Evolutionary conservation across 805 yeast genomes (phyloP).

Genomic region (Lipomyces chichibuensis): DNA sequence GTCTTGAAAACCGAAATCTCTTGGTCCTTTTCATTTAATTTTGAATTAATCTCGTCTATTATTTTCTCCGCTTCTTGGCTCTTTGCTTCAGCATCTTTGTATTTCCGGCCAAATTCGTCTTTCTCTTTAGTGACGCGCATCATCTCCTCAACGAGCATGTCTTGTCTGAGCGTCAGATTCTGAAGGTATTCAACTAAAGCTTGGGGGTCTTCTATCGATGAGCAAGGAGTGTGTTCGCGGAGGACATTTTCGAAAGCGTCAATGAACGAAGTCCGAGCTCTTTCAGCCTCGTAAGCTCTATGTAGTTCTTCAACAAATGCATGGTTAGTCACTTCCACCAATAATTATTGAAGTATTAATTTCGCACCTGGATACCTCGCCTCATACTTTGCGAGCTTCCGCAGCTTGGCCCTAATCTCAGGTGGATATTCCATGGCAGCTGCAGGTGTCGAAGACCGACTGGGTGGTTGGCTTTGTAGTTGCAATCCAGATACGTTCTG

Average conservation of each 20-base stretch:
- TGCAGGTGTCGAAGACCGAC: slow-evolving; percentile 13
- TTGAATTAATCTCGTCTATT: background rate
- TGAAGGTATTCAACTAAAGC: slow-evolving; percentile 69
- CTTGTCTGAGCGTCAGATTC: slow-evolving; percentile 62
- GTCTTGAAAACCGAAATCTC: slow-evolving; percentile 6
- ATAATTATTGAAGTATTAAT: background rate
- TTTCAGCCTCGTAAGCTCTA: slow-evolving; percentile 83
- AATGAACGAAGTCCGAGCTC: slow-evolving; percentile 63
- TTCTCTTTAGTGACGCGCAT: slow-evolving; percentile 48
- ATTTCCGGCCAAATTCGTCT: slow-evolving; percentile 15
- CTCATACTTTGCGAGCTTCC: slow-evolving; percentile 83
- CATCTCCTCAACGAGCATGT: slow-evolving; percentile 67
- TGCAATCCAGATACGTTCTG: background rate
- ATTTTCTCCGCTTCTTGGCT: background rate
- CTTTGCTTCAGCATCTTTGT: background rate
- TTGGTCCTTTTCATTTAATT: slow-evolving; percentile 10
- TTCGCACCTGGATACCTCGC: slow-evolving; percentile 74
- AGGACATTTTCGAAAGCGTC: slow-evolving; percentile 67
- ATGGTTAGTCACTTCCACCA: background rate
- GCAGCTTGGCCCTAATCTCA: slow-evolving; percentile 62
- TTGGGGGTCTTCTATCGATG: slow-evolving; percentile 72
- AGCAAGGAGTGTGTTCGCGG: slow-evolving; percentile 78
- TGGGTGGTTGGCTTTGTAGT: slow-evolving; percentile 14
- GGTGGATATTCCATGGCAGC: slow-evolving; percentile 52
- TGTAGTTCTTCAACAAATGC: slow-evolving; percentile 48